Base-by-base conservation (phyloP, 169 alveolate genomes). In the Eimeria tenella region DNA sequence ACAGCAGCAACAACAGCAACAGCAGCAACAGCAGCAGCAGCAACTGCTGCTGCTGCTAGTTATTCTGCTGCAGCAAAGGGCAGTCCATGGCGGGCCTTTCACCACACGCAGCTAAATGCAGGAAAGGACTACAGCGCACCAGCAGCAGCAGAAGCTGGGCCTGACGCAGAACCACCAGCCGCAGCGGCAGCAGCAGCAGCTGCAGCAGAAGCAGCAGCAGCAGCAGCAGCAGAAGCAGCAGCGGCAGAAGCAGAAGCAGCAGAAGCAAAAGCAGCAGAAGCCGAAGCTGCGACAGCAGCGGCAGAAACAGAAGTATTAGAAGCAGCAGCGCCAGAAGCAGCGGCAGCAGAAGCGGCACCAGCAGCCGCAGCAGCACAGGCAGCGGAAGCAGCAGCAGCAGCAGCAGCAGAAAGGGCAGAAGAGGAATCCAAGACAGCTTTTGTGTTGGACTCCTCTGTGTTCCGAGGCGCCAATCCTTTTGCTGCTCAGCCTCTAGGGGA, bases 381-480 rank as follows among this genome's bases (percentile, higher is more conserved):
- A 73, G 55, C 50, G 5, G 83, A 42, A 73, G 15, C 83, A 73
- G 83, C 52, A 73, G 83, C 83, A 25, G 83, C 83, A 73, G 56
- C 60, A 73, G 83, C 31, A n/a, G 77, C 77, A 68, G 55, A 15
- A 4, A 68, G n/a, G 31, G 77, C 77, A 17, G 77, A 15, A 68
- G 77, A 68, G 3, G 77, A 68, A 7, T 0, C 77, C 13, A 68
- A 68, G 83, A 73, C 83, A 19, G 31, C 83, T 17, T 73, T 73
- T 42, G 52, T 73, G 83, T 73, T 73, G 56, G 83, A 73, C 10
- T 8, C 58, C 10, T 73, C 83, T 15, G 83, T 73, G 10, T 73
- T 73, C 25, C n/a, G 83, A 7, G 83, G 83, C 15, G 83, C 83
- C n/a, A 73, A 53, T 19, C 31, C 83, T 42, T 73, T 73, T 73